A percentile compares a stretch with the other conserved stretches of the same genome.
phyloP scores from a whole-genome alignment of 148 eudicot species.

The Rhododendron mucronatum region DNA sequence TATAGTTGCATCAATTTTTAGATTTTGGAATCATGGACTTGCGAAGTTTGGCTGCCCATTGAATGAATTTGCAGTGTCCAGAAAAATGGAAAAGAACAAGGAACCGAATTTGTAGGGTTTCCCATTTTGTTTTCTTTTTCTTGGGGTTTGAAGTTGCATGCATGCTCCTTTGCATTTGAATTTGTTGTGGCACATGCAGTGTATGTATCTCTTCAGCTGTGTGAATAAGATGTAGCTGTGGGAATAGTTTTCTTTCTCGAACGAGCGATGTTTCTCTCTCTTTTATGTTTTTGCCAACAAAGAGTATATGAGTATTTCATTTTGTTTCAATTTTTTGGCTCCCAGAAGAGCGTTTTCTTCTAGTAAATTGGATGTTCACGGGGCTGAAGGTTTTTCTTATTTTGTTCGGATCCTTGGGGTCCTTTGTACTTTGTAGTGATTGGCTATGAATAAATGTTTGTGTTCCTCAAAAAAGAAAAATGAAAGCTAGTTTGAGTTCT shows the following conservation, averaged over 20 bases:
- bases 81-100: background rate
- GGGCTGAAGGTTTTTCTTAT: background rate
- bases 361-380: background rate
- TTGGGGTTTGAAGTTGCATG: background rate
- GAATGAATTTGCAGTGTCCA: background rate
- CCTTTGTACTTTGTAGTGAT: no score
- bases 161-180: background rate
- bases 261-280: background rate
- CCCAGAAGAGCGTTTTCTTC: background rate
- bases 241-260: background rate
- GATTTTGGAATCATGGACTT: slow-evolving; percentile 11
- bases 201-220: background rate
- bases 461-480: no score
- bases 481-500: background rate
- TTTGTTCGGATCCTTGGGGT: no score
- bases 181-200: background rate
- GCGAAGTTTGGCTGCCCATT: background rate
- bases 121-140: background rate
- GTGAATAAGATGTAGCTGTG: background rate
- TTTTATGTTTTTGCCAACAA: background rate
- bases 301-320: background rate
- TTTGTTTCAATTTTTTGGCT: background rate
- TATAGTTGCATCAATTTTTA: slow-evolving; percentile 2
- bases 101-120: background rate
- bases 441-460: no score